Evolutionary conservation across 2,329 filamentous ascomycete genomes (phyloP).

Genomic region (Thielaviopsis ethacetica): DNA sequence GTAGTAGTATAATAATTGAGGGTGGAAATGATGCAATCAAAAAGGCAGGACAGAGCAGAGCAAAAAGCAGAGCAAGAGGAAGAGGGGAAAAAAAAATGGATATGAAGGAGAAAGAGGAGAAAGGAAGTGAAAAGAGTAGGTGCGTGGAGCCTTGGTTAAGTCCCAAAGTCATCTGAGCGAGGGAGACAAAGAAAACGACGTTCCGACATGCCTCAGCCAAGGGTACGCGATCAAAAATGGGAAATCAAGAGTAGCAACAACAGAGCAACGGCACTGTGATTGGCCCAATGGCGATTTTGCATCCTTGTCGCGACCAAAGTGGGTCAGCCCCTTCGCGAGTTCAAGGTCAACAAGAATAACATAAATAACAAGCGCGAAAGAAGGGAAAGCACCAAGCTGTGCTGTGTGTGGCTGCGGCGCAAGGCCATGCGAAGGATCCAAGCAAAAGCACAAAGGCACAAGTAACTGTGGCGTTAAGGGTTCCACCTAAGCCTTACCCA

Average conservation of each 20-base stretch:
- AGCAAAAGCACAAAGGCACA: too few species aligned
- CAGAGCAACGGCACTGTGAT: slow-evolving; percentile 36
- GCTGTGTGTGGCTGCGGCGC: slow-evolving; percentile 2
- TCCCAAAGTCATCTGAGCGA: slow-evolving; percentile 7
- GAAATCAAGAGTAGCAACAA: slow-evolving; percentile 37
- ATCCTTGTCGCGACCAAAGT: slow-evolving; percentile 11
- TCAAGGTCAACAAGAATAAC: background rate
- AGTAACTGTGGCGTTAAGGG: slow-evolving; percentile 7
- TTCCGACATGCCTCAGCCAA: slow-evolving; percentile 12
- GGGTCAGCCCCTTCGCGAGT: slow-evolving; percentile 1
- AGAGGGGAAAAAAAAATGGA: background rate
- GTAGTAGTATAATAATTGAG: background rate
- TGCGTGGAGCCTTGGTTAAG: slow-evolving; percentile 11
- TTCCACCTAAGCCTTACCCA: slow-evolving; percentile 3
- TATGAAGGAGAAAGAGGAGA: slow-evolving; percentile 8
- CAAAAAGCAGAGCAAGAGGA: background rate
- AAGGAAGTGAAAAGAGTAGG: slow-evolving; percentile 1
- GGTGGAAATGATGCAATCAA: slow-evolving; percentile 2
- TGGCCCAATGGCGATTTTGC: slow-evolving; percentile 19
- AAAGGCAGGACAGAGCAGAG: background rate
- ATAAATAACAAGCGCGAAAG: background rate
- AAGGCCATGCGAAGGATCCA: background rate
- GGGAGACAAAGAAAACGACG: slow-evolving; percentile 12
- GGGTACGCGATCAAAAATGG: slow-evolving; percentile 11
- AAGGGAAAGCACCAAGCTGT: slow-evolving; percentile 7